These are phyloP conservation scores for Euphorbia tirucalli DNA, from an alignment of 345 rosid species.

Conservation along the genomic window DNA sequence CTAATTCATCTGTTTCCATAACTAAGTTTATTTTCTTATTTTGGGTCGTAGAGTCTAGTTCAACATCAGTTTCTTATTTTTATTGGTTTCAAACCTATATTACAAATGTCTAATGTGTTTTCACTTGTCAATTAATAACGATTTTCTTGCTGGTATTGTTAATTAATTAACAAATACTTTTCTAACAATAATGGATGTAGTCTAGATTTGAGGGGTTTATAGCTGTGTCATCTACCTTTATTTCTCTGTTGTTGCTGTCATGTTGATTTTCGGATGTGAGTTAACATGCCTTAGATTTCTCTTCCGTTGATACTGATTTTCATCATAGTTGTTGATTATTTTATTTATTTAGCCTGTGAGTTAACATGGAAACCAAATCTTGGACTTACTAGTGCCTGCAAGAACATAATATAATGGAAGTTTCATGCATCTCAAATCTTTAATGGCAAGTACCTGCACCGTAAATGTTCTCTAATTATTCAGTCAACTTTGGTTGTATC, in stretches of 20 bases:
- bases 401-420: neutral
- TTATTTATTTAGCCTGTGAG: neutral
- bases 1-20: neutral
- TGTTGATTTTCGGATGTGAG: neutral
- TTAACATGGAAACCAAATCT: neutral
- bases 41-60: neutral
- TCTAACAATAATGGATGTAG: too few species aligned
- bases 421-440: neutral
- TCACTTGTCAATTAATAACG: too few species aligned
- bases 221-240: neutral
- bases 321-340: neutral
- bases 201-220: too few species aligned
- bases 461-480: neutral
- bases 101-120: too few species aligned
- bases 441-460: neutral
- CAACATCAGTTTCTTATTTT: too few species aligned
- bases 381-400: neutral
- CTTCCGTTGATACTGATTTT: neutral
- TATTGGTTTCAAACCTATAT: too few species aligned
- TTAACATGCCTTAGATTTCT: neutral
- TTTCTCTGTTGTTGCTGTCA: neutral
- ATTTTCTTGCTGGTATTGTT: too few species aligned
- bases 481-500: neutral
- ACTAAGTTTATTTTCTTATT: neutral
- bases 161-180: too few species aligned